These are phyloP conservation scores for Alternaria incomplexa DNA, from an alignment of 2,329 filamentous ascomycete genomes.

Conservation along the genomic window DNA sequence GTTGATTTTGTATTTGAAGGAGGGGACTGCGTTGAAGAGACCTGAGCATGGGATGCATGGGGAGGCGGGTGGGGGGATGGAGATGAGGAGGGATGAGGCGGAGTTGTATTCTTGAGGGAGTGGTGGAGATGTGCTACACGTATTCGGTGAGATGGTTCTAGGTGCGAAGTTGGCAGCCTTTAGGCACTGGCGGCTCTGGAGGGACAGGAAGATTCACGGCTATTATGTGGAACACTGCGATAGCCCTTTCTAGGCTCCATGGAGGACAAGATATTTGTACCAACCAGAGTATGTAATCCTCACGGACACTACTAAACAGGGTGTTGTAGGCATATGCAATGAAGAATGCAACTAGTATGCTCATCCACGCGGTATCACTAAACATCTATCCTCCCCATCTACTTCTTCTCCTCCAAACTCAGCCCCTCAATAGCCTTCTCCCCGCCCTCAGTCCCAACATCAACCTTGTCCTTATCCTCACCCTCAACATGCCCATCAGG, in stretches of 20 bases:
- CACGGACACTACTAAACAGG: background rate
- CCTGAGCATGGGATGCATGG: constrained; percentile 18
- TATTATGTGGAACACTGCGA: background rate
- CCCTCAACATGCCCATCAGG: constrained; percentile 56
- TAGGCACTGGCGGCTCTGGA: background rate
- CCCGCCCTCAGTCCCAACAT: constrained; percentile 48
- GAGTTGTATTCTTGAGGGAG: constrained; percentile 9
- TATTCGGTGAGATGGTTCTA: too few relatives aligned
- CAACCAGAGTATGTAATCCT: background rate
- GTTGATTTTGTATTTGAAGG: constrained; percentile 79
- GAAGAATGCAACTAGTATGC: background rate
- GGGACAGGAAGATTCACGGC: background rate
- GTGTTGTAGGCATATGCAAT: background rate
- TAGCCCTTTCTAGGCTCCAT: background rate
- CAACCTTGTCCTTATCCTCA: constrained; percentile 49
- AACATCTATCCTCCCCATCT: background rate
- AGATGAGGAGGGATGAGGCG: constrained; percentile 10
- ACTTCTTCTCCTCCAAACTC: constrained; percentile 39
- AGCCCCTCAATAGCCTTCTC: constrained; percentile 42
- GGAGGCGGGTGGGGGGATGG: background rate
- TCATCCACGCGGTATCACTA: background rate
- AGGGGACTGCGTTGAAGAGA: constrained; percentile 42
- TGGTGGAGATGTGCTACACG: too few relatives aligned
- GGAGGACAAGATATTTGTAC: background rate
- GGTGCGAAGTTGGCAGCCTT: background rate